Evolutionary conservation across 768 basidiomycete species (phyloP).

Genomic region (Dioszegia crocea): DNA sequence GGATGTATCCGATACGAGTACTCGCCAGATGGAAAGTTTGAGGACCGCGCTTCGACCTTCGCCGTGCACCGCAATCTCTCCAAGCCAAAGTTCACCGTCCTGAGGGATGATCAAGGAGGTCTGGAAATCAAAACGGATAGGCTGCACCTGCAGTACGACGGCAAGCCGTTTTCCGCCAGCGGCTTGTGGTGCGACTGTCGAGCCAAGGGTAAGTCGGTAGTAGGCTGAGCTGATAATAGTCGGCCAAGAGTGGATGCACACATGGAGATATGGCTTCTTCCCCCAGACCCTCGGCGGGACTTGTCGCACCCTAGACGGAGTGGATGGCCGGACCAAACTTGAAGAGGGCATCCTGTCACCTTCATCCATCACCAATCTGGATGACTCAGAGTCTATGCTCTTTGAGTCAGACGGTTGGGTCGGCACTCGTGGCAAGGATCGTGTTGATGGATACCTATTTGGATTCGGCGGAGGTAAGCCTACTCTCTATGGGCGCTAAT

Average conservation of each 20-base stretch:
- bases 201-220: slow-evolving; percentile 7
- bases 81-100: slow-evolving; percentile 13
- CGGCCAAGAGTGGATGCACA: slow-evolving; percentile 7
- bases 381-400: slow-evolving; percentile 27
- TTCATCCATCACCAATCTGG: slow-evolving; percentile 21
- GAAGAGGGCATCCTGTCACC: slow-evolving; percentile 23
- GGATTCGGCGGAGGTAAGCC: slow-evolving; percentile 17
- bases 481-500: not conserved
- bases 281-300: slow-evolving; percentile 23
- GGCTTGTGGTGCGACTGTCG: slow-evolving; percentile 14
- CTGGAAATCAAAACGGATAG: slow-evolving; percentile 19
- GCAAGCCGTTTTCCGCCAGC: slow-evolving; percentile 19
- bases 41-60: slow-evolving; percentile 35
- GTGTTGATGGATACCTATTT: slow-evolving; percentile 27
- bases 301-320: slow-evolving; percentile 25
- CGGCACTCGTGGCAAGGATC: slow-evolving; percentile 2
- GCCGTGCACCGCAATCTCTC: slow-evolving; percentile 22
- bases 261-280: slow-evolving; percentile 7
- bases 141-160: slow-evolving; percentile 21
- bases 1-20: slow-evolving; percentile 28
- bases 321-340: slow-evolving; percentile 22
- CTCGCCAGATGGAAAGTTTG: slow-evolving; percentile 21
- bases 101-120: slow-evolving; percentile 10
- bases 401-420: slow-evolving; percentile 25
- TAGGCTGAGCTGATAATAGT: not conserved